Percentiles rank a stretch among this genome's conserved stretches.
phyloP scores from a whole-genome alignment of 2,329 filamentous ascomycete species.

The Venturia pyrina region DNA sequence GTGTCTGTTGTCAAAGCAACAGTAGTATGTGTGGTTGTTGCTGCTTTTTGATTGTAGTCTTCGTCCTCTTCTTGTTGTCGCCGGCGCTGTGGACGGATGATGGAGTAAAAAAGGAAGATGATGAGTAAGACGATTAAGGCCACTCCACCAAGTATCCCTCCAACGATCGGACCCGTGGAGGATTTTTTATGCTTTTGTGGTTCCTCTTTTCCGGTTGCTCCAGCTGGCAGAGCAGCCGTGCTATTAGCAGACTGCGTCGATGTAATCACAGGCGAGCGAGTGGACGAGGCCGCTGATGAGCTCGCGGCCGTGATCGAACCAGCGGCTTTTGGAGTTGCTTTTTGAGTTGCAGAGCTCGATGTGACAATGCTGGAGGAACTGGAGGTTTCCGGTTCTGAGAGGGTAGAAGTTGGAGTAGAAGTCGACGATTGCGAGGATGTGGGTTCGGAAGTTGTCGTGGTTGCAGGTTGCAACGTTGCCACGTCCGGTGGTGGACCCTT shows the following conservation, averaged over 20 bases:
- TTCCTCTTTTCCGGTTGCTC: neutral
- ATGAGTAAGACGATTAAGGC: neutral
- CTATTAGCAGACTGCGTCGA: neutral
- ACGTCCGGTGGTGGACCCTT: neutral
- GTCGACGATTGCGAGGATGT: neutral
- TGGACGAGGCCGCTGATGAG: neutral
- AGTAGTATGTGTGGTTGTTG: neutral
- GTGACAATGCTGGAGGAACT: neutral
- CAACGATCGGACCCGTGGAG: neutral
- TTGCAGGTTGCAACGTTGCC: neutral
- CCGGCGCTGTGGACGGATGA: neutral
- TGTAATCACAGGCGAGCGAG: neutral
- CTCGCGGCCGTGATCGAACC: neutral
- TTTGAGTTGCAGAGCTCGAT: neutral
- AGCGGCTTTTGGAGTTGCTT: neutral
- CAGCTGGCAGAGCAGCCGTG: neutral
- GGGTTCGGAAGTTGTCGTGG: neutral
- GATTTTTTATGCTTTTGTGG: neutral
- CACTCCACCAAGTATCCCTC: neutral
- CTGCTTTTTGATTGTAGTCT: neutral
- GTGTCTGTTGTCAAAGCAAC: neutral
- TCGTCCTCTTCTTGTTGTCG: constrained; percentile 1
- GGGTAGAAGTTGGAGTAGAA: neutral
- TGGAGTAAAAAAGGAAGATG: neutral
- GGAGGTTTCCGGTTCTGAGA: neutral